Conservation (phyloP, 2,329 filamentous ascomycete genomes). For the Nemania sp. region DNA sequence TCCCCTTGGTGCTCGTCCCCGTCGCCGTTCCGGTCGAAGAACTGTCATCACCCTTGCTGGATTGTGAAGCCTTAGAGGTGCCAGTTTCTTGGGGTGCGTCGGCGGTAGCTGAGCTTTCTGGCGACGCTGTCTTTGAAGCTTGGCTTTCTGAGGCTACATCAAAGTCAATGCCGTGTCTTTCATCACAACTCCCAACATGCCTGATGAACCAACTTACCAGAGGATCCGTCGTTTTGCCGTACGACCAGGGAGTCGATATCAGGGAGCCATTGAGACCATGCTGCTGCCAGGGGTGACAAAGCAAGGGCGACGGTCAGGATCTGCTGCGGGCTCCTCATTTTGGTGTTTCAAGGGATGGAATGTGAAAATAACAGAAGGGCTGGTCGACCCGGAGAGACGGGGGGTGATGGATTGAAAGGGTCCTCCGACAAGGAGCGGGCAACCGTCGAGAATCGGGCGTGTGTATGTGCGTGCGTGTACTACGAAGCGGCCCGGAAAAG, state of each 20-base stretch:
- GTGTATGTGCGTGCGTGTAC: not conserved
- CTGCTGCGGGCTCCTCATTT: conserved; percentile 64
- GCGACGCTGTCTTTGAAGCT: conserved; percentile 31
- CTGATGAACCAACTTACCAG: conserved; percentile 41
- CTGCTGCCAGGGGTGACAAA: conserved; percentile 63
- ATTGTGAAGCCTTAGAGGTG: conserved; percentile 20
- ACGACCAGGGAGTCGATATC: conserved; percentile 65
- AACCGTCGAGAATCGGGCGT: conserved; percentile 9
- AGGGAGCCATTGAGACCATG: conserved; percentile 69
- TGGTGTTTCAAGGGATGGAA: conserved; percentile 48
- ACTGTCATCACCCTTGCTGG: conserved; percentile 14
- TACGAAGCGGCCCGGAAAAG: conserved; percentile 16
- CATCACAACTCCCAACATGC: not conserved
- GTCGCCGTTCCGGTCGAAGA: conserved; percentile 49
- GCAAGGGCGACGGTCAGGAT: conserved; percentile 65
- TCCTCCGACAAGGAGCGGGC: conserved; percentile 31
- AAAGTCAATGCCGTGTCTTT: conserved; percentile 9
- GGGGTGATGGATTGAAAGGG: conserved; percentile 28
- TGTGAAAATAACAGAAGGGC: conserved; percentile 32
- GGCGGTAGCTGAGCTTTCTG: conserved; percentile 14
- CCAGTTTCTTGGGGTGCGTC: conserved; percentile 23
- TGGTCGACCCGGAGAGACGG: conserved; percentile 32
- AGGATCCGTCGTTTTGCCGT: conserved; percentile 56
- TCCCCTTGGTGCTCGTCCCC: conserved; percentile 49
- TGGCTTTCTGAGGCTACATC: conserved; percentile 12